Percentiles rank a stretch among this genome's conserved stretches.
Conservation (phyloP, 345 rosid species). For the Raphanus raphanistrum region DNA sequence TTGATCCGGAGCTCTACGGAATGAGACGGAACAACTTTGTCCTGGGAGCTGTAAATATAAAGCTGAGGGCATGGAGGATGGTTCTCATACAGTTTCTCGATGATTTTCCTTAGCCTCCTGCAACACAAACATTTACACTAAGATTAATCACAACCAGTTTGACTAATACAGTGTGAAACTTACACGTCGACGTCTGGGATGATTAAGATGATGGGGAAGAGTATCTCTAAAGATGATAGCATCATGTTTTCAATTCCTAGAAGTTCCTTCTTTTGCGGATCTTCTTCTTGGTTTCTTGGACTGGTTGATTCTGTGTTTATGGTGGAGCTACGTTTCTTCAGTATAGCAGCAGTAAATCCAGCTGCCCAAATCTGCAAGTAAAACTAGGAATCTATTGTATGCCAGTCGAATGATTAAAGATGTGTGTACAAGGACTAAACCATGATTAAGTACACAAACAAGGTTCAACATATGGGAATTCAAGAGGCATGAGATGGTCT, state of each 20-base stretch:
- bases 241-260: conserved; percentile 46
- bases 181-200: conserved; percentile 64
- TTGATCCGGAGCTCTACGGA: conserved; percentile 53
- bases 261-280: conserved; percentile 38
- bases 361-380: conserved; percentile 88
- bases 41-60: conserved; percentile 77
- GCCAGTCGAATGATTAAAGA: not conserved
- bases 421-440: not conserved
- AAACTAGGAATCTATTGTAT: not conserved
- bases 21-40: conserved; percentile 63
- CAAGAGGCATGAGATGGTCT: too few species aligned
- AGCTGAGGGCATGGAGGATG: conserved; percentile 81
- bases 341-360: conserved; percentile 76
- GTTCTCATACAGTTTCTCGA: conserved; percentile 44
- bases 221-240: conserved; percentile 56
- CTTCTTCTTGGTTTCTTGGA: conserved; percentile 29
- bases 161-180: conserved; percentile 21
- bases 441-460: too few species aligned
- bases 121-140: conserved; percentile 2
- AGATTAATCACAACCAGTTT: too few species aligned
- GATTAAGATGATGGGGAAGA: conserved; percentile 52
- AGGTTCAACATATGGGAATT: not conserved
- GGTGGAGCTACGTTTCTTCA: conserved; percentile 62
- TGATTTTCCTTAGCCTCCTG: conserved; percentile 62
- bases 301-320: conserved; percentile 25